phyloP scores from a whole-genome alignment of 257 asterid genomes.

The Solanum appendiculatum region DNA sequence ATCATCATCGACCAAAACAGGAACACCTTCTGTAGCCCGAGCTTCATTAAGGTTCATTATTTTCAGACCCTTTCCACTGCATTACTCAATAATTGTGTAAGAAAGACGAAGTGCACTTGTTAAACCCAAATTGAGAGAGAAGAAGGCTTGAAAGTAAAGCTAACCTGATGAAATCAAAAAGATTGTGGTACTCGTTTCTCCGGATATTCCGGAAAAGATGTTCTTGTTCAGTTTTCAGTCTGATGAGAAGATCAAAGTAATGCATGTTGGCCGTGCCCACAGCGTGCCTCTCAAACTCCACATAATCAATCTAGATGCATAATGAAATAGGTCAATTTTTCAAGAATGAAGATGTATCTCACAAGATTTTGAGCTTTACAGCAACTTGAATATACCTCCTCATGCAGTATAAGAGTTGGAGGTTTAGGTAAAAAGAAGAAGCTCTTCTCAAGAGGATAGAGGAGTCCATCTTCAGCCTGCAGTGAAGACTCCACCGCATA shows the following conservation, averaged over 20 bases:
- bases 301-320: slow-evolving; percentile 63
- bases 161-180: slow-evolving; percentile 62
- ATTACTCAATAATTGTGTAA: slow-evolving; percentile 7
- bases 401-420: slow-evolving; percentile 90
- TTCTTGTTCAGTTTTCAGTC: slow-evolving; percentile 85
- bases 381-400: slow-evolving; percentile 45
- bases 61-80: slow-evolving; percentile 72
- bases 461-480: slow-evolving; percentile 97
- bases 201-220: slow-evolving; percentile 92
- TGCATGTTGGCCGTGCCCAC: slow-evolving; percentile 97
- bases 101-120: background rate
- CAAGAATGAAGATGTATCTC: background rate
- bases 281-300: slow-evolving; percentile 94
- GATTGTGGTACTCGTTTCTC: slow-evolving; percentile 74
- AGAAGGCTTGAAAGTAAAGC: background rate
- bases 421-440: slow-evolving; percentile 98
- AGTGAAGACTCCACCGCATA: slow-evolving; percentile 93
- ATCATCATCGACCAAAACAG: slow-evolving; percentile 45
- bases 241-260: slow-evolving; percentile 84
- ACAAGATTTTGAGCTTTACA: background rate
- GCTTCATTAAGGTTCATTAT: slow-evolving; percentile 53
- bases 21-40: slow-evolving; percentile 43
- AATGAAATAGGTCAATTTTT: slow-evolving; percentile 2
- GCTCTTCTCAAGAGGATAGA: slow-evolving; percentile 95
- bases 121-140: background rate